These are phyloP conservation scores for Aurantiochytrium sp. DNA, from an alignment of 108 stramenopile species.

Conservation along the genomic window DNA sequence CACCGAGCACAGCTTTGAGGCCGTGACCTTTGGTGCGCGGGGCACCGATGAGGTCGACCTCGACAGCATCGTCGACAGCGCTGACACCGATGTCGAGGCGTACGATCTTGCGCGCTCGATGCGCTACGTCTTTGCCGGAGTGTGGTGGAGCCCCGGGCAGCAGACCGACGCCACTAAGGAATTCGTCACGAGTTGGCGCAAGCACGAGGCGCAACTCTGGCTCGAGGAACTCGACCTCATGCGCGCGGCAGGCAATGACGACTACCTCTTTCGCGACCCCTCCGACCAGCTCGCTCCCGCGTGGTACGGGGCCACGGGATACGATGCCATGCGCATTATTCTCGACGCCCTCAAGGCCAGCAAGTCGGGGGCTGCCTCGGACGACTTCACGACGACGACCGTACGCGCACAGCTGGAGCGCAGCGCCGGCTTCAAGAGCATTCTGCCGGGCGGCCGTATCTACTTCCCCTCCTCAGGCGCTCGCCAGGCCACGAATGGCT, in stretches of 20 bases:
- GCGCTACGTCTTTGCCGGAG: not conserved
- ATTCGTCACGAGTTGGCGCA: not conserved
- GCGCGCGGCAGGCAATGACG: not conserved
- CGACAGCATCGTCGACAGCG: not conserved
- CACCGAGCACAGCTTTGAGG: not conserved
- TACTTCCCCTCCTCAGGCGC: not conserved
- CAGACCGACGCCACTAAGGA: not conserved
- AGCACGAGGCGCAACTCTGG: slow-evolving; percentile 4
- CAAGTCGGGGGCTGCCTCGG: not conserved
- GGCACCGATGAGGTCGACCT: not conserved
- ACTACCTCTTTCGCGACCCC: not conserved
- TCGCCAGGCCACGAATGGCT: not conserved
- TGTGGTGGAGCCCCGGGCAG: slow-evolving; percentile 30
- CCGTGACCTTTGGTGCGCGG: not conserved
- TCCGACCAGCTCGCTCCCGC: not conserved
- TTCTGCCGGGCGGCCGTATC: not conserved
- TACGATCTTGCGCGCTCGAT: not conserved
- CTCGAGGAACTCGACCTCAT: not conserved
- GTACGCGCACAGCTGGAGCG: not conserved
- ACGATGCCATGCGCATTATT: not conserved
- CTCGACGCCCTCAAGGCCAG: not conserved
- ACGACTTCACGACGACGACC: not conserved
- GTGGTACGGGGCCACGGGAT: not conserved
- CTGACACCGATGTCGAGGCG: not conserved
- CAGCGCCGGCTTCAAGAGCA: no score